Percentiles rank a stretch among this genome's conserved stretches.
Conservation (phyloP, 192 early-diverging fungal genomes). For the Geosiphon pyriformis region DNA sequence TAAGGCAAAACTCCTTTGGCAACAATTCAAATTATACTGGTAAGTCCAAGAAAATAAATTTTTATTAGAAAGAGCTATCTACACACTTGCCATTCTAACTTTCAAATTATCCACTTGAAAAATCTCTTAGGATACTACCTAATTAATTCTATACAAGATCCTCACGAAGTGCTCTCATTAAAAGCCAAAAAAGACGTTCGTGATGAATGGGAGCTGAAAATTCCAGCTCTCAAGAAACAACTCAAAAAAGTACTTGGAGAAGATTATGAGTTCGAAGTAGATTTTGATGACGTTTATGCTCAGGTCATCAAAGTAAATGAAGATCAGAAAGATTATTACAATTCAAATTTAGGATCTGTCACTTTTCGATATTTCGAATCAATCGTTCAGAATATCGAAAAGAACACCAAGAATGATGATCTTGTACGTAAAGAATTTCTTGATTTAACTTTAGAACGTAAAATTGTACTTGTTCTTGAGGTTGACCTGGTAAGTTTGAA, state of each 20-base stretch:
- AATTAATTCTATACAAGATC: conserved; percentile 5
- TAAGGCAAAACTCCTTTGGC: background rate
- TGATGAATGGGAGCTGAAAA: conserved; percentile 15
- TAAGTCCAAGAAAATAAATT: background rate
- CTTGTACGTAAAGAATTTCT: conserved; percentile 15
- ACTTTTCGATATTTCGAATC: conserved; percentile 9
- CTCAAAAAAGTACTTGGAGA: conserved; percentile 5
- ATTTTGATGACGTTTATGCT: conserved; percentile 10
- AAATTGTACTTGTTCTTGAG: conserved; percentile 1
- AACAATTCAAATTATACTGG: conserved; percentile 7
- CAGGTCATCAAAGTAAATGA: conserved; percentile 10
- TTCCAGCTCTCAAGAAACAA: conserved; percentile 9
- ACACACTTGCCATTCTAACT: background rate
- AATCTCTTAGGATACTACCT: background rate
- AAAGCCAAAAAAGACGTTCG: conserved; percentile 7
- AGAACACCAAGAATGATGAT: conserved; percentile 13
- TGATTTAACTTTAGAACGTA: background rate
- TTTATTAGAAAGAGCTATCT: background rate
- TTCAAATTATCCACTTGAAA: no score
- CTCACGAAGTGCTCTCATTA: background rate
- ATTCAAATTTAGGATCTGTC: background rate
- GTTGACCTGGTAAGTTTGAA: background rate
- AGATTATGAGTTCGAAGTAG: conserved; percentile 16
- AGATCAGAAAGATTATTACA: conserved; percentile 4
- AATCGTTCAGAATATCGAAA: conserved; percentile 7